phyloP scores from a whole-genome alignment of 2,329 filamentous ascomycete genomes.

The Neophaeococcomyces mojaviensis region DNA sequence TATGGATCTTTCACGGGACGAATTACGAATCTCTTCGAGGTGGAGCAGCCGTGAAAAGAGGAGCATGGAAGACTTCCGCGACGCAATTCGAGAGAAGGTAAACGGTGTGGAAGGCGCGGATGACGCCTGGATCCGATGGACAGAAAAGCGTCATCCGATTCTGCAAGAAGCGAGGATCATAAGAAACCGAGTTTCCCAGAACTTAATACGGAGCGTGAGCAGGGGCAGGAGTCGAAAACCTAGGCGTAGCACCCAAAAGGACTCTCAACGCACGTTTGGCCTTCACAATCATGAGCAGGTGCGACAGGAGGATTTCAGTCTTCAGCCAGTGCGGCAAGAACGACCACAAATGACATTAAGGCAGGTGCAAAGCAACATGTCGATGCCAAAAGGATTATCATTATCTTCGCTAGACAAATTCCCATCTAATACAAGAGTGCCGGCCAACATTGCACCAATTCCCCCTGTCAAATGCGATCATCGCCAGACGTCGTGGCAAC shows the following conservation, averaged over 20 bases:
- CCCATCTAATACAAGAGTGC: too few relatives aligned
- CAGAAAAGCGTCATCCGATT: background rate
- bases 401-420: too few relatives aligned
- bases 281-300: too few relatives aligned
- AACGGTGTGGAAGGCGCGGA: background rate
- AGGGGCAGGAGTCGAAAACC: background rate
- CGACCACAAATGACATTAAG: background rate
- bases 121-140: background rate
- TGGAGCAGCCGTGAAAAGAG: constrained; percentile 4
- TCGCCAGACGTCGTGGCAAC: constrained; percentile 1
- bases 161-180: background rate
- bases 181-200: background rate
- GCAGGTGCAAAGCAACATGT: background rate
- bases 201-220: background rate
- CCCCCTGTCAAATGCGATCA: background rate
- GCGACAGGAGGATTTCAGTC: too few relatives aligned
- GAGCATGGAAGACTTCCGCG: constrained; percentile 7
- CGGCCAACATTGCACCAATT: background rate
- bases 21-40: constrained; percentile 1
- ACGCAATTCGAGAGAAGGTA: constrained; percentile 5
- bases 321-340: too few relatives aligned
- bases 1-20: constrained; percentile 7
- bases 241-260: too few relatives aligned
- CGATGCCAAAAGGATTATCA: background rate
- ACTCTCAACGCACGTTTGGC: too few relatives aligned